Conservation (phyloP, 257 asterid genomes). For the Solanum ossicruentum region DNA sequence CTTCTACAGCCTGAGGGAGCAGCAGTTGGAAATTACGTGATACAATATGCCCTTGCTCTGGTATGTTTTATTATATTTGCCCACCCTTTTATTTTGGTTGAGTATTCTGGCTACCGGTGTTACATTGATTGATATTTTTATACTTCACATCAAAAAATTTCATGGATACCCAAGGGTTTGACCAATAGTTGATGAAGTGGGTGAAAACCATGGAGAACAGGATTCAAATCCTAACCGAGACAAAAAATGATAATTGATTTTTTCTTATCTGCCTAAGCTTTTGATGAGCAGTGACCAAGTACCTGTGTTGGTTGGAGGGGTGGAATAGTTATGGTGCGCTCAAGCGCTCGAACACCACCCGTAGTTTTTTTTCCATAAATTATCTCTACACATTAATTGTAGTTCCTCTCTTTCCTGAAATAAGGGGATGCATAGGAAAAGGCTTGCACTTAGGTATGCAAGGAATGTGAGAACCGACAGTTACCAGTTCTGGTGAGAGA, state of each 20-base stretch:
- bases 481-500: neutral
- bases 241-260: neutral
- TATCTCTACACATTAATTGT: neutral
- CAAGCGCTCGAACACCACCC: neutral
- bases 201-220: neutral
- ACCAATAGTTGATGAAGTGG: neutral
- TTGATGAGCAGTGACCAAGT: neutral
- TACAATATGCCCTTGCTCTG: slow-evolving; percentile 91
- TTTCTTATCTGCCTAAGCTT: neutral
- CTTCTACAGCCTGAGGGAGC: slow-evolving; percentile 94
- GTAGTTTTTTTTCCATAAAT: neutral
- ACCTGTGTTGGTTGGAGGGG: neutral
- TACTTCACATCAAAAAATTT: neutral
- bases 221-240: neutral
- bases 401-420: neutral
- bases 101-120: neutral
- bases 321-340: neutral
- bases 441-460: neutral
- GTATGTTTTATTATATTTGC: slow-evolving; percentile 24
- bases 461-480: neutral
- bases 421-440: neutral
- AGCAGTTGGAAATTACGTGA: slow-evolving; percentile 63
- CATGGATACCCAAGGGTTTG: neutral
- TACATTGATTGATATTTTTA: neutral
- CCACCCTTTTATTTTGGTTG: neutral